Evolutionary conservation across 2,329 filamentous ascomycete species (phyloP).

Genomic region (Aspergillus ochraceus): DNA sequence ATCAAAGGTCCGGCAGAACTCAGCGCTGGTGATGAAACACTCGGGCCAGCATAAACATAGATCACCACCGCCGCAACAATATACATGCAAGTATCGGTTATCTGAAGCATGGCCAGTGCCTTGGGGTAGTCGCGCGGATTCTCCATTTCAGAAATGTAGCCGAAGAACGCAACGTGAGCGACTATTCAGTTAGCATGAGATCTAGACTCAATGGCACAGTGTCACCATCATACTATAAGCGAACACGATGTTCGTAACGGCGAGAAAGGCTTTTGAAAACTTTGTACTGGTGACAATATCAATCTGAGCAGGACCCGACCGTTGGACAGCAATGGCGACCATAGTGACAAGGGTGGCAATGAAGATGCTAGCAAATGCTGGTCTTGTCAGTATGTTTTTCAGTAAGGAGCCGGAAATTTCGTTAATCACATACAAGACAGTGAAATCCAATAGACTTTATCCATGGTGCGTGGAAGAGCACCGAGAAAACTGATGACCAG

Average conservation of each 20-base stretch:
- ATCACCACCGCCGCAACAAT: conserved; percentile 65
- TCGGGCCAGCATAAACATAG: conserved; percentile 64
- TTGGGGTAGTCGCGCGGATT: conserved; percentile 61
- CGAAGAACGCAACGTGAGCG: conserved; percentile 67
- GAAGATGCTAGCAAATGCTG: conserved; percentile 63
- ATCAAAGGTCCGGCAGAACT: conserved; percentile 58
- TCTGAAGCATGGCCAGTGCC: conserved; percentile 61
- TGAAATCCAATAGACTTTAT: conserved; percentile 61
- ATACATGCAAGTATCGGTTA: conserved; percentile 61
- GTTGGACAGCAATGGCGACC: conserved; percentile 60
- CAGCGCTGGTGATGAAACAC: conserved; percentile 65
- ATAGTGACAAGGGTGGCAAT: conserved; percentile 66
- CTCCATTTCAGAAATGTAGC: conserved; percentile 64
- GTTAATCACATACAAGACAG: conserved; percentile 50
- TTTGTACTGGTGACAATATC: conserved; percentile 39
- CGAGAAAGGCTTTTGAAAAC: conserved; percentile 58
- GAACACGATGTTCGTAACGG: conserved; percentile 68
- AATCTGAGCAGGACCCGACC: conserved; percentile 36
- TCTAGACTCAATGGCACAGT: too few species aligned
- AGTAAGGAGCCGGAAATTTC: neutral
- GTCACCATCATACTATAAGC: conserved; percentile 54
- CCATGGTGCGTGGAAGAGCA: conserved; percentile 62
- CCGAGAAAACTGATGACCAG: conserved; percentile 58
- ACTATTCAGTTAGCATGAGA: conserved; percentile 13
- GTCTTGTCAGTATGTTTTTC: neutral